Evolutionary conservation across 768 basidiomycete genomes (phyloP).

Genomic region (Nidularia sp.): DNA sequence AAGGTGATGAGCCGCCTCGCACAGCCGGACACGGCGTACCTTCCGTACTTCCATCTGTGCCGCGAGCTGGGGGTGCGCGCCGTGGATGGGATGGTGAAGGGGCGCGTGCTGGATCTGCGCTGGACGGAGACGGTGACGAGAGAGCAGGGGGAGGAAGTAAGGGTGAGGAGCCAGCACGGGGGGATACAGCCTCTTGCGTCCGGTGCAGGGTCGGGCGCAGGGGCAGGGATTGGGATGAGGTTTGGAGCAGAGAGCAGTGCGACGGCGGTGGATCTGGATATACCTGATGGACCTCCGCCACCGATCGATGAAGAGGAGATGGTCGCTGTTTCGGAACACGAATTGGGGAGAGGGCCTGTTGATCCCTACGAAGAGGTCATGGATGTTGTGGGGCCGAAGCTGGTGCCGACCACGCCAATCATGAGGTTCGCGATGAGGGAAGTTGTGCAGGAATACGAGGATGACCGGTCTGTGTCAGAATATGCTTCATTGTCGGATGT

Average conservation of each 20-base stretch:
- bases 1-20: slow-evolving; percentile 79
- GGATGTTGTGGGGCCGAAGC: slow-evolving; percentile 68
- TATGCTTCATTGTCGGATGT: slow-evolving; percentile 77
- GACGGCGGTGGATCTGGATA: slow-evolving; percentile 30
- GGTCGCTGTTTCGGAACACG: slow-evolving; percentile 37
- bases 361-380: slow-evolving; percentile 42
- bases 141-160: slow-evolving; percentile 37
- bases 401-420: slow-evolving; percentile 75
- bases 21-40: slow-evolving; percentile 54
- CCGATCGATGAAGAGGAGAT: slow-evolving; percentile 40
- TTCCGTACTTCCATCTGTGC: slow-evolving; percentile 80
- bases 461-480: slow-evolving; percentile 69
- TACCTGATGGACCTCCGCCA: slow-evolving; percentile 21
- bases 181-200: background rate
- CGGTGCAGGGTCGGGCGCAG: slow-evolving; percentile 4
- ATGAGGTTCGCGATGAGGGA: slow-evolving; percentile 83
- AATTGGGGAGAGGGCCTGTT: slow-evolving; percentile 15
- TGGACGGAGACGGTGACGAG: slow-evolving; percentile 71
- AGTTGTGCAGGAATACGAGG: slow-evolving; percentile 80
- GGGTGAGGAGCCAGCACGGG: slow-evolving; percentile 2
- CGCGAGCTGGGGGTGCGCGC: slow-evolving; percentile 80
- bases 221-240: background rate
- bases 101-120: slow-evolving; percentile 67
- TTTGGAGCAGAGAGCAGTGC: slow-evolving; percentile 29
- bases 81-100: slow-evolving; percentile 83